Evolutionary conservation across 2,329 filamentous ascomycete species (phyloP).

Genomic region (Fusarium hainanense): DNA sequence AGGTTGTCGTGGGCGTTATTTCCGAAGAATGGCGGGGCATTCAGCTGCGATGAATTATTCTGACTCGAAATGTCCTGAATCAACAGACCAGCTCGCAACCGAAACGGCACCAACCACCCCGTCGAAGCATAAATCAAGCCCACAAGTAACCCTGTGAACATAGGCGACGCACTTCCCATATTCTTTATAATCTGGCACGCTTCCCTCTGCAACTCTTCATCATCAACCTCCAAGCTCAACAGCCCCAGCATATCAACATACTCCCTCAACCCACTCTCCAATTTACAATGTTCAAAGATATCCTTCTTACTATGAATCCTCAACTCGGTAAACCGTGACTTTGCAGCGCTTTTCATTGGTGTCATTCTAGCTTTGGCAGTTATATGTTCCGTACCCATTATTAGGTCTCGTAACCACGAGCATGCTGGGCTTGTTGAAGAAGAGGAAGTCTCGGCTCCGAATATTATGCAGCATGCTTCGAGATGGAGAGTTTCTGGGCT

Average conservation of each 20-base stretch:
- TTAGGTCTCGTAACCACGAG: constrained; percentile 46
- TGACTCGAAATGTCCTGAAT: rapidly evolving
- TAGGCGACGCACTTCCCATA: constrained; percentile 18
- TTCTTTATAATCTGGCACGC: constrained; percentile 27
- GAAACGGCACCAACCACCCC: constrained; percentile 18
- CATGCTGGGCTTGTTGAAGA: neutral
- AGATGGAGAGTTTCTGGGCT: constrained; percentile 36
- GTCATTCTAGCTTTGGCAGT: constrained; percentile 37
- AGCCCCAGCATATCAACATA: constrained; percentile 19
- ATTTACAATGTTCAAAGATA: constrained; percentile 45
- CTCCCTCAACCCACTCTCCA: constrained; percentile 37
- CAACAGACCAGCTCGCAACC: neutral
- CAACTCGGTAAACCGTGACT: constrained; percentile 35
- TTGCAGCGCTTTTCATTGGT: constrained; percentile 40
- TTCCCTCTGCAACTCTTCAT: constrained; percentile 32
- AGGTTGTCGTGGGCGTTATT: rapidly evolving
- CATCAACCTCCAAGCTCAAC: constrained; percentile 1
- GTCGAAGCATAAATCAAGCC: constrained; percentile 12
- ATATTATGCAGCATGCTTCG: constrained; percentile 46
- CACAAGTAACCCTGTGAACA: constrained; percentile 24
- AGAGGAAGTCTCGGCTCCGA: constrained; percentile 41
- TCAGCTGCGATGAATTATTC: too few species aligned
- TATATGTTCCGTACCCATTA: constrained; percentile 28
- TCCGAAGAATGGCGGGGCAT: neutral
- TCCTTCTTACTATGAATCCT: constrained; percentile 44